Percentiles rank a stretch among this genome's conserved stretches.
These are phyloP conservation scores for Cercis canadensis DNA, from an alignment of 306 rosid species.

Conservation along the genomic window DNA sequence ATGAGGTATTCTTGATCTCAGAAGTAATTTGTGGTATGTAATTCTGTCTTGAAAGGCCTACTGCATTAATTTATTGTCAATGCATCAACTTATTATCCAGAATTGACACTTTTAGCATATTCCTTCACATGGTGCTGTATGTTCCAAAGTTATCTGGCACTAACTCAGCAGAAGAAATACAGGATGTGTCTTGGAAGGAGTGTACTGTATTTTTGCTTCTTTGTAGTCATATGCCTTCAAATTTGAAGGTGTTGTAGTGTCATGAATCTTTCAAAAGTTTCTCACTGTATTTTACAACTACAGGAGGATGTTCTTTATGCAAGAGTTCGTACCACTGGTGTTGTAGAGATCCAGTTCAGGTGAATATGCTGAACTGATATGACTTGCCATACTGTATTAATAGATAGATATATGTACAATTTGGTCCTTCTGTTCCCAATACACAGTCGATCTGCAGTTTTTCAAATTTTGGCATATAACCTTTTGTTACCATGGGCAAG, in stretches of 20 bases:
- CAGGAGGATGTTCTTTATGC: slow-evolving; percentile 98
- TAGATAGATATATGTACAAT: slow-evolving; percentile 19
- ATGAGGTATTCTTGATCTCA: background rate
- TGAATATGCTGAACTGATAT: slow-evolving; percentile 40
- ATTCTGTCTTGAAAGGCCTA: background rate
- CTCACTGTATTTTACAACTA: slow-evolving; percentile 38
- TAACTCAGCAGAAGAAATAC: background rate
- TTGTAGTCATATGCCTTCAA: slow-evolving; percentile 1
- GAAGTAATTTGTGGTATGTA: slow-evolving; percentile 14
- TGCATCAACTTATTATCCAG: slow-evolving; percentile 26
- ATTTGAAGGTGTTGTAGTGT: slow-evolving; percentile 20
- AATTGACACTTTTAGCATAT: background rate
- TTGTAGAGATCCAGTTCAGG: slow-evolving; percentile 99
- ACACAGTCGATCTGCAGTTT: background rate
- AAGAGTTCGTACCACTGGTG: slow-evolving; percentile 97
- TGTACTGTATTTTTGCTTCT: background rate
- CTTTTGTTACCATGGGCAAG: background rate
- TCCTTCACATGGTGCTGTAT: background rate
- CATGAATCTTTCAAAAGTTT: slow-evolving; percentile 20
- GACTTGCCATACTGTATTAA: background rate
- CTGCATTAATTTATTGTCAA: background rate
- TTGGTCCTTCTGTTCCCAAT: slow-evolving; percentile 18
- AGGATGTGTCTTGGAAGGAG: background rate
- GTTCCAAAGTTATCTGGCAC: slow-evolving; percentile 8
- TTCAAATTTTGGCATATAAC: background rate